Conservation (phyloP, 495 filamentous ascomycete species). For the Penicillium manginii region DNA sequence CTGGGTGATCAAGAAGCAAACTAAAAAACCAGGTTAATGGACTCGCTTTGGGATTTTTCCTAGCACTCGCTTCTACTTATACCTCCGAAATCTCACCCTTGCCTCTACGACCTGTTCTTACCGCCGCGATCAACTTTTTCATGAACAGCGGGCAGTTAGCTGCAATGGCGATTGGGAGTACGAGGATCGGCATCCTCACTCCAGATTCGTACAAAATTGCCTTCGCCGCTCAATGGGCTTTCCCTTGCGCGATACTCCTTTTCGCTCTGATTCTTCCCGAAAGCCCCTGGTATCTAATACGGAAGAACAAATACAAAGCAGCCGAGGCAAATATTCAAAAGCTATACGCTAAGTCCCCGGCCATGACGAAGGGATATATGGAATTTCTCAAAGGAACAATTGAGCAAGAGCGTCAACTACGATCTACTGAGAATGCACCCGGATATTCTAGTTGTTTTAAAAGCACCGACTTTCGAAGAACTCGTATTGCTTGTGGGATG, state of each 20-base stretch:
- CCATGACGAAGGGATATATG: slow-evolving; percentile 1
- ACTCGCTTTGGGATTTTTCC: slow-evolving; percentile 11
- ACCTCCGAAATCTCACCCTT: slow-evolving; percentile 11
- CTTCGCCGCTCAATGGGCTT: slow-evolving; percentile 15
- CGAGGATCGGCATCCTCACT: slow-evolving; percentile 4
- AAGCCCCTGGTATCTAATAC: slow-evolving; percentile 11
- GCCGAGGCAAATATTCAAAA: slow-evolving; percentile 7
- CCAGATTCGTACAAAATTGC: slow-evolving; percentile 10
- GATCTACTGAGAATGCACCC: background rate
- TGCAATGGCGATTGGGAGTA: slow-evolving; percentile 10
- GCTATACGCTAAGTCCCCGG: slow-evolving; percentile 1
- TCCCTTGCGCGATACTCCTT: slow-evolving; percentile 10
- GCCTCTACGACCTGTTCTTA: slow-evolving; percentile 7
- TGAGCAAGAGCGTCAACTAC: background rate
- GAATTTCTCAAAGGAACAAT: slow-evolving; percentile 3
- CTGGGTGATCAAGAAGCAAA: background rate
- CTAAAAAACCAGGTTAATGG: slow-evolving; percentile 6
- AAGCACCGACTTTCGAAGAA: slow-evolving; percentile 11
- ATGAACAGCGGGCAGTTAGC: slow-evolving; percentile 12
- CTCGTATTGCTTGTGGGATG: slow-evolving; percentile 16
- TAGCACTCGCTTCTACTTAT: slow-evolving; percentile 7
- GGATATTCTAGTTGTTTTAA: slow-evolving; percentile 7
- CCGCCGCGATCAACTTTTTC: slow-evolving; percentile 14
- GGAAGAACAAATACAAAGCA: slow-evolving; percentile 1
- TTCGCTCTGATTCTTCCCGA: slow-evolving; percentile 6